These are phyloP conservation scores for Claviceps paspali DNA, from an alignment of 2,329 filamentous ascomycete species.

Conservation along the genomic window DNA sequence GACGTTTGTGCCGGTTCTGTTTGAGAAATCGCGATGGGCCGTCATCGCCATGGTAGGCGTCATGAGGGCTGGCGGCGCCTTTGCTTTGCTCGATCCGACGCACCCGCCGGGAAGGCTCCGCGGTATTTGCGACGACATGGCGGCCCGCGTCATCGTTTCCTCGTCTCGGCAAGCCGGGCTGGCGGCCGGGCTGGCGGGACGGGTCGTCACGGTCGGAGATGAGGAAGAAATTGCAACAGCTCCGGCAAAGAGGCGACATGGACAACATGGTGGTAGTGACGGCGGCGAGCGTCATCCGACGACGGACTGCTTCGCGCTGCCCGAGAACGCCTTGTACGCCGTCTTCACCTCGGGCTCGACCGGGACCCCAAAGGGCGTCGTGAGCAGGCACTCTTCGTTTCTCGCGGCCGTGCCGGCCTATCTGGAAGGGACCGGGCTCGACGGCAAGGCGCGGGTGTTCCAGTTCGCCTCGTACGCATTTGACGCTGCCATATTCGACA, in stretches of 20 bases:
- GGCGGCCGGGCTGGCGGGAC: neutral
- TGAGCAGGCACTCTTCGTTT: neutral
- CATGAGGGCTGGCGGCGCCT: conserved; percentile 1
- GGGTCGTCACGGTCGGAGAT: neutral
- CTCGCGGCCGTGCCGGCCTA: neutral
- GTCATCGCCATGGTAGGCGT: conserved; percentile 3
- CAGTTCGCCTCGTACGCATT: conserved; percentile 11
- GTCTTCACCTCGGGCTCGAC: conserved; percentile 1
- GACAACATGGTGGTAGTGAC: neutral
- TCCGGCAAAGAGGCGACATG: no score
- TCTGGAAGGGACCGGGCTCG: neutral
- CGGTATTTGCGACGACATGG: neutral
- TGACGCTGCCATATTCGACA: conserved; percentile 9
- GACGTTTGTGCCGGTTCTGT: conserved; percentile 1
- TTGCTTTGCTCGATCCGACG: conserved; percentile 6
- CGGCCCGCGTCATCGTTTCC: neutral
- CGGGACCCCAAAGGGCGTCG: neutral
- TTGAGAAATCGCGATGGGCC: conserved; percentile 6
- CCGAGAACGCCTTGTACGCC: neutral
- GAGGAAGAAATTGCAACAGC: neutral
- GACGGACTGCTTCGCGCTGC: neutral
- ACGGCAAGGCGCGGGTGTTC: neutral
- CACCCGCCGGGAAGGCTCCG: neutral
- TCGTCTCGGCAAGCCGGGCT: neutral
- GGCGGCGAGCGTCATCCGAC: no score